Percentiles rank a stretch among this genome's conserved stretches.
Evolutionary conservation across 768 basidiomycete genomes (phyloP).

Genomic region (Russula brevipes): DNA sequence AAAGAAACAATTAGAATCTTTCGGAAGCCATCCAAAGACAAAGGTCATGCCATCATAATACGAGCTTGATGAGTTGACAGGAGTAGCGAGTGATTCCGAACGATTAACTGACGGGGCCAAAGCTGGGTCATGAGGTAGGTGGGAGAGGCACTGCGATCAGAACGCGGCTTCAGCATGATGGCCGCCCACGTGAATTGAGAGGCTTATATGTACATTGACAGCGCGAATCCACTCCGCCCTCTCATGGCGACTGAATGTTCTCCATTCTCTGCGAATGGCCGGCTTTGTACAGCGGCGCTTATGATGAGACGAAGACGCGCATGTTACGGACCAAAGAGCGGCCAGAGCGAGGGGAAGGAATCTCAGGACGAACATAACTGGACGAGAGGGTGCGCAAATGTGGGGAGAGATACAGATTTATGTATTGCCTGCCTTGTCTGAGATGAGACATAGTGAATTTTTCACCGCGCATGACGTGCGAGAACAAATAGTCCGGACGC

Average conservation of each 20-base stretch:
- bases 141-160: slow-evolving; percentile 19
- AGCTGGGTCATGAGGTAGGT: slow-evolving; percentile 21
- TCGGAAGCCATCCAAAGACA: neutral
- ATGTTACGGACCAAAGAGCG: neutral
- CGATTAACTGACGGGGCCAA: slow-evolving; percentile 12
- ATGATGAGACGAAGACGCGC: neutral
- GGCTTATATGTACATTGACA: slow-evolving; percentile 24
- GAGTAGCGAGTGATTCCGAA: slow-evolving; percentile 18
- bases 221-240: slow-evolving; percentile 28
- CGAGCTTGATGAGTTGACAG: slow-evolving; percentile 19
- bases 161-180: neutral
- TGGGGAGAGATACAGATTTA: neutral
- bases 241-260: slow-evolving; percentile 19
- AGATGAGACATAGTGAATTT: too few relatives aligned
- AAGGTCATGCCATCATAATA: slow-evolving; percentile 22
- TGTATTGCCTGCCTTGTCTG: neutral
- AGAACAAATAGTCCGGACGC: too few relatives aligned
- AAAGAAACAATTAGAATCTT: neutral
- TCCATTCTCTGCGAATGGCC: slow-evolving; percentile 28
- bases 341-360: neutral
- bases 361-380: neutral
- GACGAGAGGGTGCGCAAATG: too few relatives aligned
- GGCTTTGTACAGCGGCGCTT: slow-evolving; percentile 20
- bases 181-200: neutral
- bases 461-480: too few relatives aligned